A percentile compares a stretch with the other conserved stretches of the same genome.
These are phyloP conservation scores for Pseudogymnoascus sp. DNA, from an alignment of 2,329 filamentous ascomycete species.

Conservation along the genomic window DNA sequence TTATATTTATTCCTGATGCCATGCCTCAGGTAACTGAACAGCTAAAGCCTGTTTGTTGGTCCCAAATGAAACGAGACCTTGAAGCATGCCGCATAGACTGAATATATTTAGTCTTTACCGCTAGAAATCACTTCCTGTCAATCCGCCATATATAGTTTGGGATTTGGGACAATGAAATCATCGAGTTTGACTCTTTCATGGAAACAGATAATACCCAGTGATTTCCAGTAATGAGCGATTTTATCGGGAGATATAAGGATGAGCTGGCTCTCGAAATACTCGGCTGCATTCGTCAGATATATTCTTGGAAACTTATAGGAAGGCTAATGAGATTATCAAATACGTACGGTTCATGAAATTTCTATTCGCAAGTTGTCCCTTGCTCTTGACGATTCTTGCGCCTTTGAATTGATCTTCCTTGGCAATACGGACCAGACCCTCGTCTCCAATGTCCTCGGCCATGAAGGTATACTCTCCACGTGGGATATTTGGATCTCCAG, in stretches of 20 bases:
- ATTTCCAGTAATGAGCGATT: constrained; percentile 77
- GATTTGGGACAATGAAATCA: constrained; percentile 32
- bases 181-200: constrained; percentile 57
- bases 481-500: constrained; percentile 84
- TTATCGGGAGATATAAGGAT: constrained; percentile 72
- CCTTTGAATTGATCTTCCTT: constrained; percentile 66
- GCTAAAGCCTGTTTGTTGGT: neutral
- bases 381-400: constrained; percentile 64
- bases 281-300: constrained; percentile 45
- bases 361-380: constrained; percentile 69
- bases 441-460: constrained; percentile 66
- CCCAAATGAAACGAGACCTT: neutral
- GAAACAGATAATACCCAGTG: constrained; percentile 53
- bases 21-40: no score
- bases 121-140: neutral
- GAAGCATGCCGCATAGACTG: neutral
- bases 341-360: constrained; percentile 67
- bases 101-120: neutral
- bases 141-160: neutral
- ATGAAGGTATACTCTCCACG: constrained; percentile 79
- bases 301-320: neutral
- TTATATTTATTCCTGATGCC: neutral
- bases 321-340: neutral
- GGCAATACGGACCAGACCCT: constrained; percentile 58
- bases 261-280: constrained; percentile 68